Evolutionary conservation across 331 rosid species (phyloP), one percentile per base, ranked within the genome.

Genomic region (Prunus yedoensis): DNA sequence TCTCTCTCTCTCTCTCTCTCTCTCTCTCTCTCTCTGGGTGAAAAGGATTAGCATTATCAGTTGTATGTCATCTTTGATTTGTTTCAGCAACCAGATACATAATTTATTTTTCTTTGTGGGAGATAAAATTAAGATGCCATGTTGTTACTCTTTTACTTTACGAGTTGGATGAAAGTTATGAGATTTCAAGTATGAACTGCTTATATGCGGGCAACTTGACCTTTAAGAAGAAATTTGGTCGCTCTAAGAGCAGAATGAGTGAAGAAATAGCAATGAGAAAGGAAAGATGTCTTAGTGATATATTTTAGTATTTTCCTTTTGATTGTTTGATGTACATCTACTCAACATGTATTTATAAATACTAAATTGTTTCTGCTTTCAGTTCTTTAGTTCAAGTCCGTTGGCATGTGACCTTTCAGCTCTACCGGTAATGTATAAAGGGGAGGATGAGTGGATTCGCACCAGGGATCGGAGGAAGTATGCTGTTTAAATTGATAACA

Each of bases 351-450:
- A 17, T 53, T 27, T 53, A 17, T 16, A 47, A 59, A 52, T 63
- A 53, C 54, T 76, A 83, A 38, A 11, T 54, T 70, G 51, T 32
- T 70, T 59, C 56, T 82, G 73, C 74, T 71, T 81, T 60, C 87
- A 93, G 97, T 93, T 89, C 84, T 93, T 93, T 81, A 80, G 78
- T 66, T 61, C 91, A 12, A 74, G 68, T 81, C 97, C 95, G 35
- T 80, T 79, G 80, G 86, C 98, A 38, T 89, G 96, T 35, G 78
- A 77, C 63, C 70, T 73, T 74, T 85, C 91, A 51, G 89, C 72
- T 41, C 74, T 87, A 61, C 88, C 97, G 4, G 81, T 71, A 45
- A 78, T 86, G 17, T 71, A 60, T 83, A 87, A 81, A 52, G 81
- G 68, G 10, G 86, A 83, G 61, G 89, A 86, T 17, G 91, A 82